Conservation (phyloP, 2,329 filamentous ascomycete genomes). For the Aurifilum marmelostoma region DNA sequence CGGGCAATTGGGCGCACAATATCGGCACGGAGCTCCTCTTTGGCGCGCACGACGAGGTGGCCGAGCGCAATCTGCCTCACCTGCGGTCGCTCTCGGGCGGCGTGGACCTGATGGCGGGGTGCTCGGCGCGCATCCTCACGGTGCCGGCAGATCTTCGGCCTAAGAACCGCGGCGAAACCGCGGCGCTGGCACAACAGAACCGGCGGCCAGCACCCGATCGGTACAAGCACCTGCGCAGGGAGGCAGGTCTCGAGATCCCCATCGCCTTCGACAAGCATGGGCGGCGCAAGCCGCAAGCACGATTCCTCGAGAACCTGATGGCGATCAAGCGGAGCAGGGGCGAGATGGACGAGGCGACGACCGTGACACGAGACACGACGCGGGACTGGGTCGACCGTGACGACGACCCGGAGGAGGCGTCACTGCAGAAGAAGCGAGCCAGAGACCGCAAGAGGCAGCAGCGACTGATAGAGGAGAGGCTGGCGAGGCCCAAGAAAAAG, state of each 20-base stretch:
- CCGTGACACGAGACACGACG: conserved; percentile 50
- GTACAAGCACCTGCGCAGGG: conserved; percentile 40
- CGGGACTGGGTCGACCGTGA: conserved; percentile 43
- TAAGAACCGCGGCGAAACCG: conserved; percentile 37
- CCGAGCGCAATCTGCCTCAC: conserved; percentile 45
- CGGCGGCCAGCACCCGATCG: conserved; percentile 36
- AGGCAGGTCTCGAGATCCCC: conserved; percentile 50
- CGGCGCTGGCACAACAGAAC: conserved; percentile 35
- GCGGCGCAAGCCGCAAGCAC: conserved; percentile 51
- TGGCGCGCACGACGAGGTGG: conserved; percentile 47
- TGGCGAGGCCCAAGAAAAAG: conserved; percentile 18
- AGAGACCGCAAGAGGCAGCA: conserved; percentile 34
- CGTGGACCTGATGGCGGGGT: conserved; percentile 74
- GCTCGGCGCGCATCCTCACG: conserved; percentile 70
- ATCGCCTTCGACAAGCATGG: conserved; percentile 51
- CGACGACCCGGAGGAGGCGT: conserved; percentile 47
- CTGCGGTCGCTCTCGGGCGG: conserved; percentile 57
- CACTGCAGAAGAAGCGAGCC: conserved; percentile 36
- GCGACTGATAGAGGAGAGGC: conserved; percentile 29
- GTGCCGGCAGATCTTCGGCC: conserved; percentile 63
- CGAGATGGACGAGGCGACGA: conserved; percentile 67
- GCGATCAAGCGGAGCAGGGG: conserved; percentile 65
- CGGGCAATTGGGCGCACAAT: conserved; percentile 79
- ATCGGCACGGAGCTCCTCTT: conserved; percentile 86
- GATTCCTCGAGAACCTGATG: conserved; percentile 69